Evolutionary conservation across 768 basidiomycete genomes (phyloP), one percentile per base, ranked within the genome.

Genomic region (Podaxis sp.): DNA sequence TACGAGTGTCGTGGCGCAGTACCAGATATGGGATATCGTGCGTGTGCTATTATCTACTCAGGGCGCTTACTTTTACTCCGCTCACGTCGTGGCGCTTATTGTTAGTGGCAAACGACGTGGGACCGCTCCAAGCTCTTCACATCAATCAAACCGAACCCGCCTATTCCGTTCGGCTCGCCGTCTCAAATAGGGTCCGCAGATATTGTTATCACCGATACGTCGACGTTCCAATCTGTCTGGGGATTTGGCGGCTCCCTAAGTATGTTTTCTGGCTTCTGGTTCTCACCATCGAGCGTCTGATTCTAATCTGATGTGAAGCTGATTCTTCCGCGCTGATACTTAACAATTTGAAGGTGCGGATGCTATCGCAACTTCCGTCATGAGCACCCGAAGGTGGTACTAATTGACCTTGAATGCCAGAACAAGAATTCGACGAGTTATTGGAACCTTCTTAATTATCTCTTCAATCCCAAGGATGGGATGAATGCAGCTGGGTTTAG

Each of bases 181-280:
- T 82, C 83, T 0, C 52, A 78, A 3, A 79, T 78, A 25, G 85
- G 79, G 1, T 73, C 71, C 36, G 86, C 86, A 0, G 80, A 90
- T 68, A 89, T 90, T 61, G 78, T 78, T 33, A 71, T 90, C 4
- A 67, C 81, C 46, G 87, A 88, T 66, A 72, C 73, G 3, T 66
- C 71, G 7, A 71, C 79, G 11, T 85, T 82, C 70, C 90, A 90
- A 71, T 75, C 77, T 0, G 80, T 91, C 29, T 76, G 77, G 61
- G 89, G 89, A 7, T 86, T 88, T 65, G 89, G 89, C 2, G 87
- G 81, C 9, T 67, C 83, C 0, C 73, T 90, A 52, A 89, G 89
- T 90, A 67, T 29, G 71, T 56, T 19, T 50, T 55, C 27, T 38
- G 36, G 65, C 17, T 36, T 8, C 15, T 59, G 36, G 52, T 33